Conservation (phyloP, 2,329 filamentous ascomycete species). For the Exophiala alcalophila region DNA sequence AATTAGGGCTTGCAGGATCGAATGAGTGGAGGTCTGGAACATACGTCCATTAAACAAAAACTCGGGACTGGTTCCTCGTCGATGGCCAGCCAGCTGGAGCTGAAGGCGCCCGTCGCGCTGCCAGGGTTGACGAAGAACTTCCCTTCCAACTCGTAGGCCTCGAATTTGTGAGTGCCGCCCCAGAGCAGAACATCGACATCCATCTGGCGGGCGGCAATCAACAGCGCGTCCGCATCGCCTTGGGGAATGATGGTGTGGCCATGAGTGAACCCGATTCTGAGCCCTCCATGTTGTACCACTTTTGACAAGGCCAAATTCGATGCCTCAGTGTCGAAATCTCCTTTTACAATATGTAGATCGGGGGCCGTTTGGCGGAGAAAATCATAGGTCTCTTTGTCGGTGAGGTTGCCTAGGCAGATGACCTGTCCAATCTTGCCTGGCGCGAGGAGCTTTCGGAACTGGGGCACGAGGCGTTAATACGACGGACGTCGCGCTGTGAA, state of each 20-base stretch:
- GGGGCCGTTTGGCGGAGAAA: constrained; percentile 73
- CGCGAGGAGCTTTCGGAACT: constrained; percentile 84
- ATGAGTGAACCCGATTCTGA: constrained; percentile 69
- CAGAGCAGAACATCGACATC: constrained; percentile 67
- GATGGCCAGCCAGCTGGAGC: constrained; percentile 56
- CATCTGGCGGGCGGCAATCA: constrained; percentile 69
- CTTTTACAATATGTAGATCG: constrained; percentile 67
- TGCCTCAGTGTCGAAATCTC: constrained; percentile 68
- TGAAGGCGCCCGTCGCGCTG: constrained; percentile 65
- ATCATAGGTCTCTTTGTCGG: constrained; percentile 75
- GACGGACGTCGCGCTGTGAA: constrained; percentile 1
- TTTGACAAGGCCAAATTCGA: constrained; percentile 63
- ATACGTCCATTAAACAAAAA: constrained; percentile 96
- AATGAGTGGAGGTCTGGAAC: constrained; percentile 44
- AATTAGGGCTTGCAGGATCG: too few species aligned
- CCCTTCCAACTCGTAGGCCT: constrained; percentile 69
- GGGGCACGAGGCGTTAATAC: constrained; percentile 21
- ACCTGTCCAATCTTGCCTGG: constrained; percentile 81
- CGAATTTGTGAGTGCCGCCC: constrained; percentile 68
- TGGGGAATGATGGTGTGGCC: constrained; percentile 70
- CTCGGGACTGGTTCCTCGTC: constrained; percentile 74
- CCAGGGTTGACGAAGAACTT: constrained; percentile 71
- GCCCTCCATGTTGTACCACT: constrained; percentile 65
- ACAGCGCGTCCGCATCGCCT: constrained; percentile 62
- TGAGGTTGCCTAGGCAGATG: constrained; percentile 75